phyloP scores from a whole-genome alignment of 108 stramenopile species.

The Mediolabrus comicus region DNA sequence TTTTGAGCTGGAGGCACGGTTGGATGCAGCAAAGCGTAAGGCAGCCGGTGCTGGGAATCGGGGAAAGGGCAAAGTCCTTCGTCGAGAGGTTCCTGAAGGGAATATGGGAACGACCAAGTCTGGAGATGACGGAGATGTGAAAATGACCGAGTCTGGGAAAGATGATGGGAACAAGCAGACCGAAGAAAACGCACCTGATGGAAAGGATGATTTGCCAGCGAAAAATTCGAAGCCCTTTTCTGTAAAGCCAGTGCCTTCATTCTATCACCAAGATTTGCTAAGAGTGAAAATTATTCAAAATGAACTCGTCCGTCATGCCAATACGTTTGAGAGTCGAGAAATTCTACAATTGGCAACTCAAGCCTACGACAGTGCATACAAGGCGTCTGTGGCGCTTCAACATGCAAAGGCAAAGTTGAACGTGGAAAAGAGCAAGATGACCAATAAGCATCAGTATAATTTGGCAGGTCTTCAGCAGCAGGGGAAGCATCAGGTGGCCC shows the following conservation, averaged over 20 bases:
- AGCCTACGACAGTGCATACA: constrained; percentile 23
- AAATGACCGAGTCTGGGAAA: constrained; percentile 1
- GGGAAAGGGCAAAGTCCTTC: constrained; percentile 28
- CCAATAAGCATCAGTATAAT: neutral
- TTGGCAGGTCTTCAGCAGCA: neutral
- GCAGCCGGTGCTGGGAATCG: constrained; percentile 1
- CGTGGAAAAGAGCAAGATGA: constrained; percentile 1
- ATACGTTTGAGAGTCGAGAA: constrained; percentile 6
- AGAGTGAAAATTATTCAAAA: constrained; percentile 58
- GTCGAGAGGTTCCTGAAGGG: constrained; percentile 16
- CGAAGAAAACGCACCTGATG: constrained; percentile 18
- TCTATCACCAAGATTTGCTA: constrained; percentile 64
- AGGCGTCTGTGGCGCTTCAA: constrained; percentile 28
- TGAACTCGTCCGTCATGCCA: constrained; percentile 19
- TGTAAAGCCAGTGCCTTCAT: constrained; percentile 66
- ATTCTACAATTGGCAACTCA: constrained; percentile 1
- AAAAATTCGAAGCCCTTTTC: constrained; percentile 58
- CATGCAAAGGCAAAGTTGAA: neutral
- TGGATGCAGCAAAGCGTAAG: constrained; percentile 20
- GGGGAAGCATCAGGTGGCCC: neutral
- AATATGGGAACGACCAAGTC: constrained; percentile 39
- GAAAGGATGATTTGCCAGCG: constrained; percentile 5
- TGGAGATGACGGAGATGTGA: constrained; percentile 7
- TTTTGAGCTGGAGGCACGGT: constrained; percentile 65
- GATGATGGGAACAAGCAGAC: constrained; percentile 12